These are phyloP conservation scores for Lentinula guzmanii DNA, from an alignment of 768 basidiomycete species.

Conservation along the genomic window DNA sequence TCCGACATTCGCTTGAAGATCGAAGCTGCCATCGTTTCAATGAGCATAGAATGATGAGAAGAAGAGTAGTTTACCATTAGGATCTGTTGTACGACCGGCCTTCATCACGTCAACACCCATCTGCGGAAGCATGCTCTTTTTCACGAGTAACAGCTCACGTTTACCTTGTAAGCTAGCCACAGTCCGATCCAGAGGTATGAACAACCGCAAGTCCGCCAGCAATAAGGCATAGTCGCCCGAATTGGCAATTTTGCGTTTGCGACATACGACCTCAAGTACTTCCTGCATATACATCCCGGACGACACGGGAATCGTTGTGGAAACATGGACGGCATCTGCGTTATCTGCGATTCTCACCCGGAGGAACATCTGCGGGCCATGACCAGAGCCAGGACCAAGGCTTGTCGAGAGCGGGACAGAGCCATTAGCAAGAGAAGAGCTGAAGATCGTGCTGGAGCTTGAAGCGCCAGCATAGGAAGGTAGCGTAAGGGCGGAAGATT, in stretches of 20 bases:
- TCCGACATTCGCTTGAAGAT: conserved; percentile 91
- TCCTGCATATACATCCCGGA: conserved; percentile 98
- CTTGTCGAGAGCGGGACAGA: conserved; percentile 58
- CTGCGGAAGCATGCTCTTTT: conserved; percentile 66
- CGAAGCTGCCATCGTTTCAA: conserved; percentile 51
- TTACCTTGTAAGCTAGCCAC: conserved; percentile 93
- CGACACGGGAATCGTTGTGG: conserved; percentile 90
- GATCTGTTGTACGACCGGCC: conserved; percentile 75
- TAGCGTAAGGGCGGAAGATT: conserved; percentile 30
- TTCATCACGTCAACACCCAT: conserved; percentile 67
- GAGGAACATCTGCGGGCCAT: conserved; percentile 80
- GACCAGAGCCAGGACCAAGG: conserved; percentile 61
- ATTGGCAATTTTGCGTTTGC: conserved; percentile 57
- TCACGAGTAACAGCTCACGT: conserved; percentile 75
- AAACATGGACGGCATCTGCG: conserved; percentile 79
- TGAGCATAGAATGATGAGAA: neutral
- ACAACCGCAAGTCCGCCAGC: conserved; percentile 58
- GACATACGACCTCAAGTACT: conserved; percentile 80
- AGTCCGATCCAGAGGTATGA: conserved; percentile 89
- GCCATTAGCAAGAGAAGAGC: conserved; percentile 12
- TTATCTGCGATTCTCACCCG: conserved; percentile 77
- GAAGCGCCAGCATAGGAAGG: conserved; percentile 21
- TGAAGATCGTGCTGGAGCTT: conserved; percentile 18
- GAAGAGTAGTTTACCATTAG: conserved; percentile 60
- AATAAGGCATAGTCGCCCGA: conserved; percentile 83